Evolutionary conservation across 2,329 filamentous ascomycete species (phyloP), one percentile per base, ranked within the genome.

Genomic region (Septoria linicola): DNA sequence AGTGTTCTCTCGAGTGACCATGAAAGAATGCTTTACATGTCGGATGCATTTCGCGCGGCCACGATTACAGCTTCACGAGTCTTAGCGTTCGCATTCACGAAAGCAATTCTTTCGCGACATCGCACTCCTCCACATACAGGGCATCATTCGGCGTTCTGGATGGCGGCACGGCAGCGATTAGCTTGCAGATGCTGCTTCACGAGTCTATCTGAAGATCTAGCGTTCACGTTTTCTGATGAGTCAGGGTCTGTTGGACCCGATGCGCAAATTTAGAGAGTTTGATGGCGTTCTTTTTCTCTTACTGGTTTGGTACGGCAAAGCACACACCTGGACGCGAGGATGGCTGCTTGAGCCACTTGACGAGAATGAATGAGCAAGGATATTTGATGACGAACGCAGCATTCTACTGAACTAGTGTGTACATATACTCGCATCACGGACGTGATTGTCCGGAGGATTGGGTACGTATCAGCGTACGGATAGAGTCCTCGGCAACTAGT

Each of bases 321-420:
- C 44, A 48, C 41, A 21, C 44, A 41, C 19, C 21, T 31, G 44
- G 36, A 20, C 25, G 11, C 19, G 35, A 35, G 13, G 23, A n/a
- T 31, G 35, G 25, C 10, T 17, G 27, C 21, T 8, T 19, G 44
- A 27, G 35, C 39, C 25, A 31, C 39, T 40, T 48, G 44, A 48
- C 23, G 44, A 48, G 44, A 36, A 48, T 41, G 44, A 48, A 31
- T 40, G 25, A 48, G 16, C 25, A 34, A 23, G 36, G 23, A 48
- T 41, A 32, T 19, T 23, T 41, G 23, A 48, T 23, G 44, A 48
- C 19, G 36, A 34, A 16, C 19, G 43, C 43, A 25, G 43, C 36
- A 32, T 32, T 23, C 13, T 40, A 20, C 17, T 36, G 20, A 40
- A 41, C 20, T 14, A 41, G 35, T 48, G 36, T 48, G 25, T 41